Evolutionary conservation across 495 filamentous ascomycete genomes (phyloP), one percentile per base, ranked within the genome.

Genomic region (Hyaloscypha variabilis): DNA sequence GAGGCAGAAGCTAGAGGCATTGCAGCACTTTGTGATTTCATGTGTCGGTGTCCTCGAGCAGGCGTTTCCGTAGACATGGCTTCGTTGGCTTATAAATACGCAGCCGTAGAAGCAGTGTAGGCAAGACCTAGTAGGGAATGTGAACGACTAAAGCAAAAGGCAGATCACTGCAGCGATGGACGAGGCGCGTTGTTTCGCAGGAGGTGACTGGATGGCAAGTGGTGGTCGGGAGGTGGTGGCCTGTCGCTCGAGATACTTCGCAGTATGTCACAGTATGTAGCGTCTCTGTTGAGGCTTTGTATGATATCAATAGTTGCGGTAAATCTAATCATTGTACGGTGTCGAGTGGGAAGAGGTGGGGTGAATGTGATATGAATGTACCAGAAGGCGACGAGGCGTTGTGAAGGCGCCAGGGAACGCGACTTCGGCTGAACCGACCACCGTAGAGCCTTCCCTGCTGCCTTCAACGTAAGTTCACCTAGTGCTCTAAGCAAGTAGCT

Each of bases 1-100:
- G 68, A 63, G 54, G 67, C 52, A 53, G 57, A 29, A 21, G 56
- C 24, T 24, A 64, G 53, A 26, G 58, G 56, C 36, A 61, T 62
- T 2, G 69, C 63, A 50, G 71, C 68, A 54, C 63, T 69, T 62
- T 58, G 63, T 61, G n/a, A n/a, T n/a, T n/a, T n/a, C n/a, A 63
- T 72, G 55, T 71, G 71, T 39, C 70, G 68, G 58, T 72, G 64
- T 39, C 65, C 49, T 60, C 55, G 67, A 11, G 59, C 46, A 46
- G 61, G 61, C 19, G 63, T 54, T 31, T 58, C 42, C 10, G 66
- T 63, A 51, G 69, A 71, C 69, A 71, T 72, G 52, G 59, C 64
- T 66, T 66, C 64, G 42, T 62, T 67, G 63, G 67, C 63, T 49
- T 71, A 60, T 69, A 71, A 69, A 66, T 66, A 71, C 57, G 60